Base-by-base conservation (phyloP, 1,139 yeast genomes). In the Komagataea norvegica region DNA sequence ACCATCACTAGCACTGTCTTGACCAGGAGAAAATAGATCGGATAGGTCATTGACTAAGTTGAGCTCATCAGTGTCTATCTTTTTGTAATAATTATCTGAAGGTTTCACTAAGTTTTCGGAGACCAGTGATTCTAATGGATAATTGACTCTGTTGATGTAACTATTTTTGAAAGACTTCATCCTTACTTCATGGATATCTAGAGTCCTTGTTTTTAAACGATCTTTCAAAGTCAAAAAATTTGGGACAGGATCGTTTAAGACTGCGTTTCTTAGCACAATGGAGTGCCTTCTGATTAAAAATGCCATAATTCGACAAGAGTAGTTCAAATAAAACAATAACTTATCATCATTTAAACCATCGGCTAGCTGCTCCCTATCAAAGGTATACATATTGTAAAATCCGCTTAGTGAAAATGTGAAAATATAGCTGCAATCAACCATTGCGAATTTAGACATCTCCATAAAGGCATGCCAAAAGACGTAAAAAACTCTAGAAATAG, bases 321-420 rank as follows among this genome's bases (percentile, higher is more conserved):
- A 49, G 24, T 48, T 47, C n/a, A 46, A 40, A 31, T 33, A 45
- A 27, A 34, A 30, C 8, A 20, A 28, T 6, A 47, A 31, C 7
- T 36, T 17, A 3, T 33, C 38, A 30, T 43, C 47, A 8, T 27
- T 33, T 6, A 47, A 29, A 2, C 36, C 39, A 5, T 19, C 17
- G 10, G 41, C 16, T 1, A 52, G 15, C 4, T 29, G 19, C 3
- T 36, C 37, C 17, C 33, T 39, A 5, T 41, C 37, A 25, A 49
- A 38, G 6, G 46, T 35, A 23, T 31, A 43, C n/a, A 45, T 8
- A 1, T 31, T 31, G 15, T 37, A 36, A 27, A 33, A 49, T 1
- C 54, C 55, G 32, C 43, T 39, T 25, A 52, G 43, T 16, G 43
- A 29, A 23, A 37, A 47, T 0, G 50, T 40, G 25, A 52, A 51